phyloP scores from a whole-genome alignment of 192 early-diverging fungal species.

The Obelidium mucronatum region DNA sequence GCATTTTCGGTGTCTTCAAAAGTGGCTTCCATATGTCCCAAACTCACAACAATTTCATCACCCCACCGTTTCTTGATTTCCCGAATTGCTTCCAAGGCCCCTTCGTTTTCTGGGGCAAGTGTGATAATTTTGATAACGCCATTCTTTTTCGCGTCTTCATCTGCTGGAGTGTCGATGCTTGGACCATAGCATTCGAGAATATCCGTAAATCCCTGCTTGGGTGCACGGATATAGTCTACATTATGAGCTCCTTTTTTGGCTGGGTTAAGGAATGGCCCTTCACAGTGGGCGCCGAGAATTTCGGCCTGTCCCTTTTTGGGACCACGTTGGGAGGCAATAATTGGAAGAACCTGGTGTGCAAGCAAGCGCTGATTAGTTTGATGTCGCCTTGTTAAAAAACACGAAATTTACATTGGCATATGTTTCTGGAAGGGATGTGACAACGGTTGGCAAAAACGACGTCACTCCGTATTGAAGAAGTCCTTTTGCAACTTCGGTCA shows the following conservation, averaged over 20 bases:
- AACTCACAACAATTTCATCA: slow-evolving; percentile 69
- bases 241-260: slow-evolving; percentile 82
- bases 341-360: not conserved
- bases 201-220: slow-evolving; percentile 67
- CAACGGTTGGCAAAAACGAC: slow-evolving; percentile 82
- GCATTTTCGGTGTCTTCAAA: slow-evolving; percentile 19
- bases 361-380: not conserved
- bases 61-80: slow-evolving; percentile 65
- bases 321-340: not conserved
- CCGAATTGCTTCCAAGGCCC: slow-evolving; percentile 45
- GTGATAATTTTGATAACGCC: slow-evolving; percentile 78
- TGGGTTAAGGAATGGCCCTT: slow-evolving; percentile 70
- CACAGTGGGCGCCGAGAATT: slow-evolving; percentile 61
- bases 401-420: not conserved
- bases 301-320: not conserved
- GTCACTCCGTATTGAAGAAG: slow-evolving; percentile 81
- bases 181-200: slow-evolving; percentile 77
- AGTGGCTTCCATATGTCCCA: slow-evolving; percentile 43
- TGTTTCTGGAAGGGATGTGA: slow-evolving; percentile 59
- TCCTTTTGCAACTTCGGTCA: slow-evolving; percentile 73
- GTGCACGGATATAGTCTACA: slow-evolving; percentile 63
- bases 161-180: slow-evolving; percentile 55
- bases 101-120: slow-evolving; percentile 3
- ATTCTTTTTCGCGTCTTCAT: slow-evolving; percentile 73
- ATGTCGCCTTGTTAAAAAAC: not conserved